phyloP scores from a whole-genome alignment of 805 yeast species.

The Candida hungchunana region DNA sequence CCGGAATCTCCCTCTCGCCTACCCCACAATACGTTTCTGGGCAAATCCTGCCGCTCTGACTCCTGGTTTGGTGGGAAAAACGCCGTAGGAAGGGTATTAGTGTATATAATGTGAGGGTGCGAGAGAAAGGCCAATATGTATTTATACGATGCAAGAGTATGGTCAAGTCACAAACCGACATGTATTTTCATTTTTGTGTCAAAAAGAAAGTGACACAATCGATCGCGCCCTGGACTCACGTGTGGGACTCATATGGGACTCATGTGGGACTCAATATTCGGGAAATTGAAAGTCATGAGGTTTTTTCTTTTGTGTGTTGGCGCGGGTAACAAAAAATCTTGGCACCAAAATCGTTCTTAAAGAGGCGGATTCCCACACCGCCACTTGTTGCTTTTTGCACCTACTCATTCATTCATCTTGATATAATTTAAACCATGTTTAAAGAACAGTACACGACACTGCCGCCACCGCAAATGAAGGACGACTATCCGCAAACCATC shows the following conservation, averaged over 20 bases:
- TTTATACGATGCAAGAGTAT: too few relatives aligned
- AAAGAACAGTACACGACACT: conserved; percentile 7
- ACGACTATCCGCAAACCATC: conserved; percentile 2
- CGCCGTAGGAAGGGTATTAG: too few relatives aligned
- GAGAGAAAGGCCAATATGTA: too few relatives aligned
- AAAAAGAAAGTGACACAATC: not conserved
- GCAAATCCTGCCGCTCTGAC: too few relatives aligned
- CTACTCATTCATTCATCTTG: not conserved
- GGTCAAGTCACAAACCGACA: too few relatives aligned
- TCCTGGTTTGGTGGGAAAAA: too few relatives aligned
- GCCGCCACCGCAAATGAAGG: conserved; percentile 3
- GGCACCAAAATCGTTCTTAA: conserved; percentile 10
- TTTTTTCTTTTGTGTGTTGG: too few relatives aligned
- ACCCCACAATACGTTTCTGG: too few relatives aligned
- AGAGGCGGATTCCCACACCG: conserved; percentile 1
- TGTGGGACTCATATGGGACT: not conserved
- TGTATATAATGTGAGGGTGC: too few relatives aligned
- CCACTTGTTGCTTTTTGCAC: not conserved
- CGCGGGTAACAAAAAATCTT: conserved; percentile 9
- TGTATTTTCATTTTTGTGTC: too few relatives aligned
- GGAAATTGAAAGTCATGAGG: conserved; percentile 1
- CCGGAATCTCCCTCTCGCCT: too few relatives aligned
- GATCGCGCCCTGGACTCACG: not conserved
- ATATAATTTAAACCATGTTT: conserved; percentile 1
- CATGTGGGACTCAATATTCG: too few relatives aligned